Percentiles rank a stretch among this genome's conserved stretches.
Evolutionary conservation across 2,329 filamentous ascomycete species (phyloP).

Genomic region (Cryphonectria parasitica): DNA sequence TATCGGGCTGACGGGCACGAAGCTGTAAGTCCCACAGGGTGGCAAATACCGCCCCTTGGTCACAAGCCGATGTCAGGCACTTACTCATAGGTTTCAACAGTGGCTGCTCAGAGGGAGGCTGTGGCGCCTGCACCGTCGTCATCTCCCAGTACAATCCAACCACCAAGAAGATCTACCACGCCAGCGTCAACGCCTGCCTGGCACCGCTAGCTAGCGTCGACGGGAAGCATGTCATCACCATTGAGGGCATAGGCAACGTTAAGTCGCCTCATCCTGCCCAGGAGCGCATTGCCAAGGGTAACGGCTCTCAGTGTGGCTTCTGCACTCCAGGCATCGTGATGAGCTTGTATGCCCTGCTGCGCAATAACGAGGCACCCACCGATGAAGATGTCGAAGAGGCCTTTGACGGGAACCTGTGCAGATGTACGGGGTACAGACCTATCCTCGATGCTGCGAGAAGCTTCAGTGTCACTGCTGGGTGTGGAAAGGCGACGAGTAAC

Average conservation of each 20-base stretch:
- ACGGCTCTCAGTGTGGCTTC: slow-evolving; percentile 92
- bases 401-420: slow-evolving; percentile 94
- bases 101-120: slow-evolving; percentile 94
- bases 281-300: slow-evolving; percentile 86
- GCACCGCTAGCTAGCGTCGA: slow-evolving; percentile 91
- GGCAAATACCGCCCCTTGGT: neutral
- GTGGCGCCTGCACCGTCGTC: slow-evolving; percentile 94
- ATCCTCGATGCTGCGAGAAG: slow-evolving; percentile 94
- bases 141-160: slow-evolving; percentile 93
- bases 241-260: slow-evolving; percentile 91
- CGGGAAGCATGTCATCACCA: slow-evolving; percentile 96
- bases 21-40: slow-evolving; percentile 60
- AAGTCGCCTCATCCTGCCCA: slow-evolving; percentile 87
- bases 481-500: slow-evolving; percentile 54
- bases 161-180: slow-evolving; percentile 91
- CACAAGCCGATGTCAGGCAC: neutral
- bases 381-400: slow-evolving; percentile 91
- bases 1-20: slow-evolving; percentile 92
- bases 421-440: slow-evolving; percentile 92
- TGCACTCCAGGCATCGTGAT: slow-evolving; percentile 98
- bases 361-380: slow-evolving; percentile 78
- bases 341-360: slow-evolving; percentile 90
- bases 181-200: slow-evolving; percentile 93
- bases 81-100: slow-evolving; percentile 40
- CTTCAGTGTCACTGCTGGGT: slow-evolving; percentile 66